Conservation (phyloP, 192 early-diverging fungal genomes). For the Diversispora eburnea region DNA sequence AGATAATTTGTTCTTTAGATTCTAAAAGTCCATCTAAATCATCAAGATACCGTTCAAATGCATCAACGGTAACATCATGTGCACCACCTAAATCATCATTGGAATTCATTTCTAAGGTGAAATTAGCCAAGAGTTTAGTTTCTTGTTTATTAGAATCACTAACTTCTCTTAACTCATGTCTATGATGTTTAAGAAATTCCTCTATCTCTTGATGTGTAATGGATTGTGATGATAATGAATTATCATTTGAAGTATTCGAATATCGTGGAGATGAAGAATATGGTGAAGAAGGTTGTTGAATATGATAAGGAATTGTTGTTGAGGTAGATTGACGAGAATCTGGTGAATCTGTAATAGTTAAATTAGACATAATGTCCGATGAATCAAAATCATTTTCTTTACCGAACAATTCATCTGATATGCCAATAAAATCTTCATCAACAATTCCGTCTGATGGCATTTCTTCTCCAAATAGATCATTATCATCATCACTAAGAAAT, state of each 20-base stretch:
- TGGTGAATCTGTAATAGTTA: constrained; percentile 5
- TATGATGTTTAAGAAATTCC: constrained; percentile 55
- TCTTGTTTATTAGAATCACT: constrained; percentile 61
- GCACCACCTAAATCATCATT: constrained; percentile 22
- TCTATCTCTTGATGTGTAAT: constrained; percentile 41
- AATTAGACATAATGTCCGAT: not conserved
- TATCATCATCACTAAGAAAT: constrained; percentile 35
- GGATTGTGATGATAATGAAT: not conserved
- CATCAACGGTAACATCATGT: constrained; percentile 1
- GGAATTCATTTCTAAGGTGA: constrained; percentile 46
- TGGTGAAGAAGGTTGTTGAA: not conserved
- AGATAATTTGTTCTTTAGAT: constrained; percentile 6
- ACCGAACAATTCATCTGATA: constrained; percentile 14
- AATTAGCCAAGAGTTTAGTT: constrained; percentile 56
- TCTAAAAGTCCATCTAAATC: constrained; percentile 10
- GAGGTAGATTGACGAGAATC: not conserved
- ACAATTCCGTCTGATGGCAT: constrained; percentile 33
- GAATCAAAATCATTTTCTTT: not conserved
- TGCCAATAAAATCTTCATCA: constrained; percentile 11
- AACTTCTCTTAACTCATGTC: constrained; percentile 56
- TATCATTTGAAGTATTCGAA: not conserved
- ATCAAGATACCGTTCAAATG: constrained; percentile 25
- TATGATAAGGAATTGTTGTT: not conserved
- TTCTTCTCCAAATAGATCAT: constrained; percentile 40
- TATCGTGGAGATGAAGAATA: not conserved